Percentiles rank a stretch among this genome's conserved stretches.
Conservation (phyloP, 768 basidiomycete genomes). For the Kondoa malvinella region DNA sequence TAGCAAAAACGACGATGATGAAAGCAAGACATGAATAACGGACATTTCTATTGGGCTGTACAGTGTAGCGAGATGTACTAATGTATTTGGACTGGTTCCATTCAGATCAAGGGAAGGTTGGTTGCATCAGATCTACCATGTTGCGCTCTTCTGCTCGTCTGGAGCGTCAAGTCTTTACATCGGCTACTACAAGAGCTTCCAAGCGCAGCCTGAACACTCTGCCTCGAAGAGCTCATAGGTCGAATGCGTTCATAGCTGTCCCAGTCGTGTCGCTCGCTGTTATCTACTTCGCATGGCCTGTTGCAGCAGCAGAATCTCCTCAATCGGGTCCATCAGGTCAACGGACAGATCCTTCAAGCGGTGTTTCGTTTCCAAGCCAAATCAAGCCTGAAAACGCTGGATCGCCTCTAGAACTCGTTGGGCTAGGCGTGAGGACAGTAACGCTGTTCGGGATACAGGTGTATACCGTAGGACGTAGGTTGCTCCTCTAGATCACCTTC, state of each 20-base stretch:
- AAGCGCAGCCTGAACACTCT: not conserved
- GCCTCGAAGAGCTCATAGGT: no score
- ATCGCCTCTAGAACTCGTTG: not conserved
- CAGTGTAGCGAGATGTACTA: not conserved
- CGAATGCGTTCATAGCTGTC: no score
- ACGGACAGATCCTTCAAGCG: not conserved
- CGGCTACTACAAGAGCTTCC: not conserved
- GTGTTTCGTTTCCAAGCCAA: no score
- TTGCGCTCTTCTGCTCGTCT: not conserved
- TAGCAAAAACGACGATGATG: no score
- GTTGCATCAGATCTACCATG: no score
- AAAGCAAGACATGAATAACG: no score
- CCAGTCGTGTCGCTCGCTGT: not conserved
- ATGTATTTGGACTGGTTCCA: no score
- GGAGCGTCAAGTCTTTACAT: not conserved
- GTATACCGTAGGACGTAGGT: slow-evolving; percentile 1
- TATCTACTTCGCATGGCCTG: not conserved
- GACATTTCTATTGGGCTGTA: no score
- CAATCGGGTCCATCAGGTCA: not conserved
- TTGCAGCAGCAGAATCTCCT: not conserved
- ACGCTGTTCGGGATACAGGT: not conserved
- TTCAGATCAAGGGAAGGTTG: no score
- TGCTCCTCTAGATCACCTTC: not conserved
- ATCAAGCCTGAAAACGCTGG: not conserved
- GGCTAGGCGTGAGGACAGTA: slow-evolving; percentile 4